Base-by-base conservation (phyloP, 2,329 filamentous ascomycete genomes). In the Colletotrichum sp. region DNA sequence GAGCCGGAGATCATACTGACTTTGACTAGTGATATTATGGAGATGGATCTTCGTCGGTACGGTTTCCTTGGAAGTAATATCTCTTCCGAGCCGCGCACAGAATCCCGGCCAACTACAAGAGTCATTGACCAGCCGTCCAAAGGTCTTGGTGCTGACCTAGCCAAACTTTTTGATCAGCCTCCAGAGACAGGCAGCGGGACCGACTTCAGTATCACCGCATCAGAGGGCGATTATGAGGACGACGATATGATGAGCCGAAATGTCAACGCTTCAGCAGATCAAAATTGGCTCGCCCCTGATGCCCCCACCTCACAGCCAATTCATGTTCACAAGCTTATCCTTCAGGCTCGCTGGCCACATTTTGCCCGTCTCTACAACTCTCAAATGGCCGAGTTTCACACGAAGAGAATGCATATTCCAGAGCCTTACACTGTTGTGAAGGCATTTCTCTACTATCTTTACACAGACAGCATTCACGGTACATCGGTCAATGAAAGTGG, bases 341-440 rank as follows among this genome's bases (percentile, higher is more conserved):
- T 99, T 11, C 95, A 97, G 82, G 94, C 97, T 24, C 94, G 97
- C 66, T 99, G 97, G 97, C 96, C 97, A 33, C 97, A 99, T 83
- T 99, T 99, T 85, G 92, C 94, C 54, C 93, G 97, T 18, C 87
- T 99, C 4, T 98, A 98, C 86, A 93, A 93, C 66, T 92, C 96
- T 6, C 95, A 98, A 80, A 99, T 99, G 97, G 93, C 94, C 15
- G 97, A 99, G 82, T 99, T 97, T 79, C 97, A 99, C 81, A 97
- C 95, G 18, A 97, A 97, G 80, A 95, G 94, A 83, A 97, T 99
- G 93, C 96, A 99, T 84, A 98, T 99, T 58, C 96, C 97, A 0
- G 97, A 99, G 80, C 96, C 96, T 1, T 98, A 98, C 83, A 93
- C 92, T 2, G 95, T 98, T 0, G 97, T 99, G 61, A 95, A 95